Evolutionary conservation across 345 rosid genomes (phyloP), one percentile per base, ranked within the genome.

Genomic region (Noccaea caerulescens): DNA sequence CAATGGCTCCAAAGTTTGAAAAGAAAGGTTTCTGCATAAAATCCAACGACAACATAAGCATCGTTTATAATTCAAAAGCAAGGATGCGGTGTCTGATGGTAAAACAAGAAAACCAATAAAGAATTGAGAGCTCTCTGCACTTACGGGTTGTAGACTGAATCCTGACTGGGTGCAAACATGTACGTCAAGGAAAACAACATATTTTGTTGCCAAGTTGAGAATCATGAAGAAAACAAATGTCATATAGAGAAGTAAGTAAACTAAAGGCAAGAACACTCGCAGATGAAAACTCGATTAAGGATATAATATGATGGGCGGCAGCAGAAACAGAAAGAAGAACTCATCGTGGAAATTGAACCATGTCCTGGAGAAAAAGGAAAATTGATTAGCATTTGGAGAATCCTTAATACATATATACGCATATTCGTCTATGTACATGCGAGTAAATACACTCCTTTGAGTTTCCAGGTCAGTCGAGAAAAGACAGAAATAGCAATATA

Each of bases 321-420:
- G 77, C 76, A 94, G 82, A 80, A 94, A 94, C 46, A 94, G 82
- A 73, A 94, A 94, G 87, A 94, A 94, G 66, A 94, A 94, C 80
- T 92, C 99, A 61, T 92, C 98, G 56, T 94, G 99, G 77, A 94
- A 94, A 79, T 94, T 92, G 82, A 94, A 92, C 98, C 99, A 94
- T 11, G 96, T 67, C 91, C 98, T 57, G 62, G 5, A 36, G 50
- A 13, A 18, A 20, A 41, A 10, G 7, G 7, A 8, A 18, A 45
- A 36, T 4, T 37, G 36, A 61, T 32, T 18, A 44, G 23, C 43
- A 49, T 1, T 39, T 39, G 11, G 45, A 43, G 42, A 32, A 18
- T 33, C 49, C 51, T 45, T 20, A 5, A 57, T 30, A 67, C 57
- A 6, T 27, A 41, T 14, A 51, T 14, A 38, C 10, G 18, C 16